phyloP scores from a whole-genome alignment of 2,329 filamentous ascomycete genomes.

The Neofusicoccum umdonicola region DNA sequence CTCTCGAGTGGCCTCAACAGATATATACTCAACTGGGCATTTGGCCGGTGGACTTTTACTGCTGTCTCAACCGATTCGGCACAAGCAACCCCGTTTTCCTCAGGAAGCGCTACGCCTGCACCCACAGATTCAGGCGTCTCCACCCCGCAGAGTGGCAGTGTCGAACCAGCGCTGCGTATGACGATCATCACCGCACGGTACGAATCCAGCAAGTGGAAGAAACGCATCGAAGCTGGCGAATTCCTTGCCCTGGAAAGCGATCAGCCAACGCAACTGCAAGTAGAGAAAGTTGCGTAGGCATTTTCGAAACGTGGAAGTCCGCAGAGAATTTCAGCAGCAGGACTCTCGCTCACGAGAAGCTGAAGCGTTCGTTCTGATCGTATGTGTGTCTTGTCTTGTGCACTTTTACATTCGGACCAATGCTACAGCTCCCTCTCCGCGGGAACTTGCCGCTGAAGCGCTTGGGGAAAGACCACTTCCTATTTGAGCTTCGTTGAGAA shows the following conservation, averaged over 20 bases:
- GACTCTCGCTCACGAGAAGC: too few species aligned
- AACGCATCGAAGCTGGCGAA: slow-evolving; percentile 62
- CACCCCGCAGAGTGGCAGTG: slow-evolving; percentile 44
- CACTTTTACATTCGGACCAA: too few species aligned
- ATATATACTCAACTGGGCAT: slow-evolving; percentile 98
- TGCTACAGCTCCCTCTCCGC: too few species aligned
- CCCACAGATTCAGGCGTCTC: slow-evolving; percentile 24
- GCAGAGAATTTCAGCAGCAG: too few species aligned
- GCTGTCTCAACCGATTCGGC: slow-evolving; percentile 42
- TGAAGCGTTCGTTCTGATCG: too few species aligned
- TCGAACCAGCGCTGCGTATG: slow-evolving; percentile 62
- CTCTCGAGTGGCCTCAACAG: slow-evolving; percentile 47
- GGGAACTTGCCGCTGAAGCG: too few species aligned
- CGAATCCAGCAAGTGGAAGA: slow-evolving; percentile 75
- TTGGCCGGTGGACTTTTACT: slow-evolving; percentile 92
- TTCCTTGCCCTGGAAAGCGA: slow-evolving; percentile 32
- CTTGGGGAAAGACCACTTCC: too few species aligned
- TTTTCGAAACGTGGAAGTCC: too few species aligned
- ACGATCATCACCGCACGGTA: slow-evolving; percentile 72
- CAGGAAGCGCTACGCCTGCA: slow-evolving; percentile 23
- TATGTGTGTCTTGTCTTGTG: too few species aligned
- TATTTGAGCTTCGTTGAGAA: too few species aligned
- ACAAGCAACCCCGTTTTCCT: slow-evolving; percentile 24
- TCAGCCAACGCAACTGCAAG: background rate
- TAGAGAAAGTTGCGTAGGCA: slow-evolving; percentile 2